A percentile compares a stretch with the other conserved stretches of the same genome.
These are phyloP conservation scores for Clitopilus hobsonii DNA, from an alignment of 768 basidiomycete species.

Conservation along the genomic window DNA sequence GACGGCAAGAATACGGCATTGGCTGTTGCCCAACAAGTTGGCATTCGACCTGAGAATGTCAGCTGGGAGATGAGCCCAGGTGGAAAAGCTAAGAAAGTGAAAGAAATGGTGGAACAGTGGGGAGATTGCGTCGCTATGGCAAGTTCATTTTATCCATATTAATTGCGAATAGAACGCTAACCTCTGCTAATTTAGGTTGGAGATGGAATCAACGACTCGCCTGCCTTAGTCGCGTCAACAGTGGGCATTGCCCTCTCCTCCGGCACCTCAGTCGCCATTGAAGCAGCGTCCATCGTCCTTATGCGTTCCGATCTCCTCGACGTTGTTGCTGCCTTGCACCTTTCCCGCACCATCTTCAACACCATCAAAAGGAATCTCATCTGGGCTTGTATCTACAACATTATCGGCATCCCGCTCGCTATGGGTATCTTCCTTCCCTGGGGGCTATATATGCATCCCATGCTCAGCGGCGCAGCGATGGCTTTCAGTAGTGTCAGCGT, in stretches of 20 bases:
- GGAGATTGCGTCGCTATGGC: constrained; percentile 89
- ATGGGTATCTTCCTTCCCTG: constrained; percentile 96
- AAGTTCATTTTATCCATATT: constrained; percentile 16
- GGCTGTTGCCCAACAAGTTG: constrained; percentile 87
- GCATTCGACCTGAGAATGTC: constrained; percentile 77
- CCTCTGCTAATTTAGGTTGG: constrained; percentile 63
- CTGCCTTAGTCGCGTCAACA: constrained; percentile 91
- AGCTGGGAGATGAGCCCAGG: constrained; percentile 94
- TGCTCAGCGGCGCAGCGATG: constrained; percentile 99
- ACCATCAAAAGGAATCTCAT: constrained; percentile 91
- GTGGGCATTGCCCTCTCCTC: constrained; percentile 96
- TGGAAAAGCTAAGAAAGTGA: constrained; percentile 85
- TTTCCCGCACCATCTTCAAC: constrained; percentile 82
- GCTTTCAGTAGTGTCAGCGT: constrained; percentile 96
- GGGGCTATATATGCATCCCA: constrained; percentile 91
- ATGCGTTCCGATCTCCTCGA: constrained; percentile 97
- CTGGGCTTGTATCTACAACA: constrained; percentile 95
- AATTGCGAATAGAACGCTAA: constrained; percentile 1
- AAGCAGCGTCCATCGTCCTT: constrained; percentile 96
- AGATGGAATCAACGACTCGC: constrained; percentile 98
- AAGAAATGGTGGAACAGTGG: constrained; percentile 71
- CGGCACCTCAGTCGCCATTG: constrained; percentile 95
- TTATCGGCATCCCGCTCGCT: constrained; percentile 91
- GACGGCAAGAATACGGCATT: constrained; percentile 82
- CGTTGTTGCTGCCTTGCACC: constrained; percentile 93